Conservation (phyloP, 2,329 filamentous ascomycete genomes). For the Chaetomium strumarium region DNA sequence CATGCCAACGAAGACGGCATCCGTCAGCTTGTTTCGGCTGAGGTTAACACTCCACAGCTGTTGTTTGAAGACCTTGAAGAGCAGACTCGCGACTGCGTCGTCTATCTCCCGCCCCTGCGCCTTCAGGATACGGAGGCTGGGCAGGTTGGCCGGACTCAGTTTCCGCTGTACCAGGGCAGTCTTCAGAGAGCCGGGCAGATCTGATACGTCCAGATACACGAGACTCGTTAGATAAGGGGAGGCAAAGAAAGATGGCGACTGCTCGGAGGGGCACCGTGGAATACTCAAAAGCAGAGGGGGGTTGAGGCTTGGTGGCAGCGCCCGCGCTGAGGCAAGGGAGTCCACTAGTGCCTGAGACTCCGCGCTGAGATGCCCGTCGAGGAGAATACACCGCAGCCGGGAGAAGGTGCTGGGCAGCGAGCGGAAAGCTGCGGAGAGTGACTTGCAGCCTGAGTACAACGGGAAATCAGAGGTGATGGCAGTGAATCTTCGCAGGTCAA, state of each 20-base stretch:
- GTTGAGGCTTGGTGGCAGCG: slow-evolving; percentile 6
- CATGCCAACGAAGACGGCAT: slow-evolving; percentile 35
- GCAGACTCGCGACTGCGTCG: slow-evolving; percentile 30
- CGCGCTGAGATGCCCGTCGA: slow-evolving; percentile 43
- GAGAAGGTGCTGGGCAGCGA: slow-evolving; percentile 37
- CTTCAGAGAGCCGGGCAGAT: slow-evolving; percentile 40
- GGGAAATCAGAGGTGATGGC: slow-evolving; percentile 37
- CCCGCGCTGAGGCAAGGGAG: background rate
- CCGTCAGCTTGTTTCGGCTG: slow-evolving; percentile 46
- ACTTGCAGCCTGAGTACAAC: slow-evolving; percentile 33
- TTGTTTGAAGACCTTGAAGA: slow-evolving; percentile 32
- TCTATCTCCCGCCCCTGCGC: slow-evolving; percentile 42
- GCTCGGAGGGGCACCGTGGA: slow-evolving; percentile 34
- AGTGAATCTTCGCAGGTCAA: slow-evolving; percentile 42
- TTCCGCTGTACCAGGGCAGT: slow-evolving; percentile 30
- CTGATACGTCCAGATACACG: slow-evolving; percentile 49
- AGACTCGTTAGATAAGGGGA: slow-evolving; percentile 34
- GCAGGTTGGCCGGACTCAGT: slow-evolving; percentile 33
- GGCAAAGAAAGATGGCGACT: slow-evolving; percentile 38
- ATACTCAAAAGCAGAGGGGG: slow-evolving; percentile 42
- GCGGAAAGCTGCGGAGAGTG: slow-evolving; percentile 37
- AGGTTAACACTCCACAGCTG: slow-evolving; percentile 55
- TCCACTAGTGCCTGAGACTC: slow-evolving; percentile 35
- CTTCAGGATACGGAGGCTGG: slow-evolving; percentile 48
- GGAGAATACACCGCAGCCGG: slow-evolving; percentile 39